Percentiles rank a stretch among this genome's conserved stretches.
Evolutionary conservation across 768 basidiomycete genomes (phyloP).

Genomic region (Clitopilus hobsonii): DNA sequence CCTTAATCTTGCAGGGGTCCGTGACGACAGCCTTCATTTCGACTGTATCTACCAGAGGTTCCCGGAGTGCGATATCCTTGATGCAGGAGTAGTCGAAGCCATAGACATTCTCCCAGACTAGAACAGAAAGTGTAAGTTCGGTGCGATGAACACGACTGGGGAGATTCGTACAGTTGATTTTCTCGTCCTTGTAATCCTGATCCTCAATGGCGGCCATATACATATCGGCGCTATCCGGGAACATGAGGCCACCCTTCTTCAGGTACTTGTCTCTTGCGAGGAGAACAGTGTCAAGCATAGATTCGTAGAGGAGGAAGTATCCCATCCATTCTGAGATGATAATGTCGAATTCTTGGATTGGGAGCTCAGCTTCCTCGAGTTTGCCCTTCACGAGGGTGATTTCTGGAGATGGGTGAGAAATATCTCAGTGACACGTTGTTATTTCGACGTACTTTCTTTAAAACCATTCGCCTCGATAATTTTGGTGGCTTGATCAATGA

Average conservation of each 20-base stretch:
- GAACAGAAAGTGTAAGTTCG: slow-evolving; percentile 1
- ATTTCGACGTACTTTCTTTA: slow-evolving; percentile 68
- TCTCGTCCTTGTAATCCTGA: slow-evolving; percentile 99
- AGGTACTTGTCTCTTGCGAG: slow-evolving; percentile 96
- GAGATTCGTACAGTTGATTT: slow-evolving; percentile 86
- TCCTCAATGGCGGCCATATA: slow-evolving; percentile 98
- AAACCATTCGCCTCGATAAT: slow-evolving; percentile 97
- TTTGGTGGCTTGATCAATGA: slow-evolving; percentile 97
- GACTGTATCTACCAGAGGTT: slow-evolving; percentile 98
- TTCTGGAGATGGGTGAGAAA: slow-evolving; percentile 36
- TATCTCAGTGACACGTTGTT: neutral
- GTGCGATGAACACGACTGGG: slow-evolving; percentile 1
- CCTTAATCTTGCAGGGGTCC: slow-evolving; percentile 87
- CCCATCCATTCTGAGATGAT: slow-evolving; percentile 99
- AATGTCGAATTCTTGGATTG: slow-evolving; percentile 91
- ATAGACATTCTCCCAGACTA: slow-evolving; percentile 99
- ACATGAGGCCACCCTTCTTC: slow-evolving; percentile 85
- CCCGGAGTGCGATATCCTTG: slow-evolving; percentile 95
- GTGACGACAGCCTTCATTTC: slow-evolving; percentile 94
- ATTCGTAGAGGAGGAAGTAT: slow-evolving; percentile 98
- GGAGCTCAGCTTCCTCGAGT: slow-evolving; percentile 88
- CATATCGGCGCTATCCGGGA: slow-evolving; percentile 91
- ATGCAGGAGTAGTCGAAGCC: slow-evolving; percentile 99
- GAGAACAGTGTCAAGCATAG: slow-evolving; percentile 98
- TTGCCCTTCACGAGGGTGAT: slow-evolving; percentile 98